These are phyloP conservation scores for Suaeda aralocaspica DNA, from an alignment of 148 eudicot species.

Conservation along the genomic window DNA sequence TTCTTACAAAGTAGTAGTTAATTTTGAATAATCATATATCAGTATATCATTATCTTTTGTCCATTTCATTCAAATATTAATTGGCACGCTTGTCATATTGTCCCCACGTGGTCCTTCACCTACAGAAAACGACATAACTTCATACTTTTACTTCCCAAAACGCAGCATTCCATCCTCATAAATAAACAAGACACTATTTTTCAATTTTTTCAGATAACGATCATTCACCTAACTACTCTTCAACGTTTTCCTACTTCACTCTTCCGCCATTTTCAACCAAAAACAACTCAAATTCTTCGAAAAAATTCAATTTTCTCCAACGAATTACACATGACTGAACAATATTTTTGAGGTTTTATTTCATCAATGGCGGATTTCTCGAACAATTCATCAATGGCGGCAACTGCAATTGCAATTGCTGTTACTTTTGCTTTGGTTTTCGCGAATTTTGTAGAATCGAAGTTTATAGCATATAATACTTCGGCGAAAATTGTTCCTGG, in stretches of 20 bases:
- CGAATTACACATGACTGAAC: neutral
- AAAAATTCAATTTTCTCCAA: too few species aligned
- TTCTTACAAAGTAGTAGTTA: too few species aligned
- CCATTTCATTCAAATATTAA: too few species aligned
- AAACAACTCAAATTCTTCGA: neutral
- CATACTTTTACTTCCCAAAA: neutral
- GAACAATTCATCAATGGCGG: conserved; percentile 10
- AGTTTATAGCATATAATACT: conserved; percentile 63
- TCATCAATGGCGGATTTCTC: neutral
- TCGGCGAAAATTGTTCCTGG: conserved; percentile 44
- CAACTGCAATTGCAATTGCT: conserved; percentile 4
- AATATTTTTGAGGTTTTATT: neutral
- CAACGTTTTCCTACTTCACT: neutral
- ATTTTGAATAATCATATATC: too few species aligned
- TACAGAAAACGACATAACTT: neutral
- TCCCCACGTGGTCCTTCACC: neutral
- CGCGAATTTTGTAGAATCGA: conserved; percentile 37
- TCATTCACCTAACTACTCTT: neutral
- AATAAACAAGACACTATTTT: neutral
- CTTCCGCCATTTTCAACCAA: neutral
- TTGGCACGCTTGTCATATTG: neutral
- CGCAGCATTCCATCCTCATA: conserved; percentile 8
- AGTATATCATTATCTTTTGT: too few species aligned
- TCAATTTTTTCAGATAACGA: conserved; percentile 7
- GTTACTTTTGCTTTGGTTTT: conserved; percentile 2